Evolutionary conservation across 371 early-diverging fungal genomes (phyloP).

Genomic region (Smittium culicis): DNA sequence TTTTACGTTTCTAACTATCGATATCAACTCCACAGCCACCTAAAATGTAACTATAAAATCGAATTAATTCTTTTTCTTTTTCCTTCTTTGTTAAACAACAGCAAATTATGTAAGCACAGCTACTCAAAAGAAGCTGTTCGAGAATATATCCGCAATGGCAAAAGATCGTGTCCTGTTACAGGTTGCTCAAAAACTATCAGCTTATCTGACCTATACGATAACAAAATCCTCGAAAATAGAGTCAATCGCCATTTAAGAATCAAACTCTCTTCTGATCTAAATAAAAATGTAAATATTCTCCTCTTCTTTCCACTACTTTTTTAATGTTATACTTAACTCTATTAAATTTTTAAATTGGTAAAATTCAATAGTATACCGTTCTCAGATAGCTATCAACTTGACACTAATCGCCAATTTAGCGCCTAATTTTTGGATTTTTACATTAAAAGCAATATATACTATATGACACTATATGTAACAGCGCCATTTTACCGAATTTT

Average conservation of each 20-base stretch:
- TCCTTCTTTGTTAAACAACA: background rate
- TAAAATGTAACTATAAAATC: background rate
- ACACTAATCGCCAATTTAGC: too few species aligned
- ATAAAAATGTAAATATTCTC: background rate
- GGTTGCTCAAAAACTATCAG: background rate
- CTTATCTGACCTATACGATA: conserved; percentile 6
- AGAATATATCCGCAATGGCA: conserved; percentile 3
- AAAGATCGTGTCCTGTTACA: conserved; percentile 4
- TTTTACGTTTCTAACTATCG: too few species aligned
- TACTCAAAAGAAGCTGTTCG: conserved; percentile 5
- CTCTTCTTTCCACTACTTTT: too few species aligned
- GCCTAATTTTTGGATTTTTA: too few species aligned
- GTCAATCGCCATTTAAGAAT: background rate
- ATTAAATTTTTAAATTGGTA: too few species aligned
- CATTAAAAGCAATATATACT: too few species aligned
- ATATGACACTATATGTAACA: too few species aligned
- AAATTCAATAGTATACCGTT: background rate
- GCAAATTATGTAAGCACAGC: conserved; percentile 9
- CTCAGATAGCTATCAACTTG: too few species aligned
- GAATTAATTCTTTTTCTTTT: background rate
- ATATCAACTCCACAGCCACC: background rate
- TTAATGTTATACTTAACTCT: too few species aligned
- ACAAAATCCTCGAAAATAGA: conserved; percentile 3
- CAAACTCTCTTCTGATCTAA: background rate
- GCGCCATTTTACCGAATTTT: too few species aligned